These are phyloP conservation scores for Westerdykella sp. DNA, from an alignment of 2,329 filamentous ascomycete genomes.

Conservation along the genomic window DNA sequence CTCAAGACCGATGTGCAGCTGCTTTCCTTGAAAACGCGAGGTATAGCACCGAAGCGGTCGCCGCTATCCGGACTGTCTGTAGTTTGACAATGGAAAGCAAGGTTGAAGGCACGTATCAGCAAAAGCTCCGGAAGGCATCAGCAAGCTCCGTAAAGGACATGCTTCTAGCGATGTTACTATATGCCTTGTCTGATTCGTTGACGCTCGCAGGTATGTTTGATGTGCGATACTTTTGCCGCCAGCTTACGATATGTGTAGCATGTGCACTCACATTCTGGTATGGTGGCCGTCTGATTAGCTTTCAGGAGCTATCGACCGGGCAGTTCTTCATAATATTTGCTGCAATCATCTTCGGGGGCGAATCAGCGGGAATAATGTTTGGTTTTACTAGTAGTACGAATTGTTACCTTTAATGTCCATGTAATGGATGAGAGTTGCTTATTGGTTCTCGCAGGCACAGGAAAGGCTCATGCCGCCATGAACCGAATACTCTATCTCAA, in stretches of 20 bases:
- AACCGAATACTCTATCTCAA: no score
- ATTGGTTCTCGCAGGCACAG: no score
- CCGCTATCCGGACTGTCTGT: constrained; percentile 86
- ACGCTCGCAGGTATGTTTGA: constrained; percentile 32
- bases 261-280: constrained; percentile 17
- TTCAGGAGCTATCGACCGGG: constrained; percentile 58
- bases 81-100: constrained; percentile 78
- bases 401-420: constrained; percentile 33
- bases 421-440: no score
- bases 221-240: no score
- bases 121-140: constrained; percentile 4
- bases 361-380: constrained; percentile 68
- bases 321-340: constrained; percentile 87
- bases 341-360: constrained; percentile 77
- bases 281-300: constrained; percentile 13
- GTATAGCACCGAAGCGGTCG: constrained; percentile 76
- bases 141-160: constrained; percentile 53
- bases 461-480: no score
- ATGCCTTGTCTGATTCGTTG: constrained; percentile 73
- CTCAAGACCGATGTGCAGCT: constrained; percentile 2
- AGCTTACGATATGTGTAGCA: not conserved
- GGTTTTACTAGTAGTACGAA: constrained; percentile 12
- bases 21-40: constrained; percentile 7
- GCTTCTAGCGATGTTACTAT: constrained; percentile 65
- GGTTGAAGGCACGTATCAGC: constrained; percentile 41